A percentile compares a stretch with the other conserved stretches of the same genome.
These are phyloP conservation scores for Uromyces viciae-fabae DNA, from an alignment of 1,284 basidiomycete species.

Conservation along the genomic window DNA sequence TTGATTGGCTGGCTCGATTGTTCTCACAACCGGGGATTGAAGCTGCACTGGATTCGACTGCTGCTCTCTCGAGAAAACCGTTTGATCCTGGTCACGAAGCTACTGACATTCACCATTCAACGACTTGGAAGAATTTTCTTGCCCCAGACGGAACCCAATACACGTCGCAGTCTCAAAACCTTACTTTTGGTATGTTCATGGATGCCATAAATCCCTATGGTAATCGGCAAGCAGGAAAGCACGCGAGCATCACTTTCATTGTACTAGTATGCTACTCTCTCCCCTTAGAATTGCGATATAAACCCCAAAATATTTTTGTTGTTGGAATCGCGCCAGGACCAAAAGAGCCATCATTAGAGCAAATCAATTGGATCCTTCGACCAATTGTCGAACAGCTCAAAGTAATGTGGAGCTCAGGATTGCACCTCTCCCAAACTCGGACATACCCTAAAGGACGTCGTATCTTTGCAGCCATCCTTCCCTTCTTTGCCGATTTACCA, in stretches of 20 bases:
- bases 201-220: conserved; percentile 35
- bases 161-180: neutral
- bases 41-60: neutral
- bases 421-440: neutral
- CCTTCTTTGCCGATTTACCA: conserved; percentile 46
- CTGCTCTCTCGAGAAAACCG: neutral
- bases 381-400: conserved; percentile 53
- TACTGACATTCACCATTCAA: conserved; percentile 28
- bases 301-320: conserved; percentile 56
- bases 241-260: conserved; percentile 26
- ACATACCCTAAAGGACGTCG: conserved; percentile 49
- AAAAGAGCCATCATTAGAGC: conserved; percentile 45
- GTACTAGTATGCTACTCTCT: conserved; percentile 19
- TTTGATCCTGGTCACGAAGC: conserved; percentile 8
- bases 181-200: conserved; percentile 28
- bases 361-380: conserved; percentile 53
- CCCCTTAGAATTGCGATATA: conserved; percentile 53
- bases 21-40: conserved; percentile 17
- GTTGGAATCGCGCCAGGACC: conserved; percentile 55
- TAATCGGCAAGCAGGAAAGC: neutral
- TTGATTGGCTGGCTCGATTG: conserved; percentile 15
- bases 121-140: conserved; percentile 23
- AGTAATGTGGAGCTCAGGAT: neutral
- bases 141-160: conserved; percentile 21
- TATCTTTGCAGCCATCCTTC: conserved; percentile 49